Evolutionary conservation across 768 basidiomycete genomes (phyloP), one percentile per base, ranked within the genome.

Genomic region (Kondoa malvinella): DNA sequence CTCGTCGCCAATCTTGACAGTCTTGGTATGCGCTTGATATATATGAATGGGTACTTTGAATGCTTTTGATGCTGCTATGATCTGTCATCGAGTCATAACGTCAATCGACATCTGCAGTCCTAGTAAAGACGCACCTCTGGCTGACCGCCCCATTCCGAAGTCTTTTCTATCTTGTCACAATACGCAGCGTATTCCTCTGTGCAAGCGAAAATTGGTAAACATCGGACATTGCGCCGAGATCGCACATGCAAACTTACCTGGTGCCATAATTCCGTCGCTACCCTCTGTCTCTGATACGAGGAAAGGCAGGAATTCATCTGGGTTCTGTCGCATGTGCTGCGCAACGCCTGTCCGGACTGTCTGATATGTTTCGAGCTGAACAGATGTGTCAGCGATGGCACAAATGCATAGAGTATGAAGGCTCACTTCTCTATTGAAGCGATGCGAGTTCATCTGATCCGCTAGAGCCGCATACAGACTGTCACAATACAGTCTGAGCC

Each of bases 141-240:
- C 78, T 97, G 92, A 34, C 95, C 94, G 62, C 95, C 95, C 95
- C 95, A 97, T 32, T 85, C 82, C n/a, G 84, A 86, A 27, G 91
- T 92, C 75, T 86, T 81, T 56, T 85, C 84, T 31, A 99, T 85
- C 14, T 82, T 80, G 67, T 78, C 77, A 75, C 92, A 95, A 76
- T 99, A 97, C 73, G 85, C 81, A 57, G 76, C 74, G 26, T 69
- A 74, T 50, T 70, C 71, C 17, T 58, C 73, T 67, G 65, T 27
- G n/a, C 2, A 40, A 3, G 34, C 14, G 26, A 32, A 40, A 30
- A 34, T 56, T 58, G 8, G 27, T 17, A 4, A 30, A 25, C 4
- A 27, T 32, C 2, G 29, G 3, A 31, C 29, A 8, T 8, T n/a
- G 21, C 14, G 4, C n/a, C 27, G 40, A 21, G 4, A 27, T n/a